Base-by-base conservation (phyloP, 2,329 filamentous ascomycete genomes). In the Botrytis elliptica region DNA sequence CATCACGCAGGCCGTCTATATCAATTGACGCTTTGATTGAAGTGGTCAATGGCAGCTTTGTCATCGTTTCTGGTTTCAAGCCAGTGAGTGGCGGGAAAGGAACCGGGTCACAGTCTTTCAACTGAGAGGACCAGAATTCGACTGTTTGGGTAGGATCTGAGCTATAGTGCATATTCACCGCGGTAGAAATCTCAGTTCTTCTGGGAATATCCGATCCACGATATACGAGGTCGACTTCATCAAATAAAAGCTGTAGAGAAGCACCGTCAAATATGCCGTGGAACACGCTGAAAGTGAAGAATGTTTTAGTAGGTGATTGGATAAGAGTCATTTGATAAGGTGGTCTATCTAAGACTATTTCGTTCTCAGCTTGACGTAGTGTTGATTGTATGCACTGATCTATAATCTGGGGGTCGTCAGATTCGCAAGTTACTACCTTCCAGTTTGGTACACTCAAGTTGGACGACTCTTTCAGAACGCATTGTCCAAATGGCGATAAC, bases 401-500 rank as follows among this genome's bases (percentile, higher is more conserved):
- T 3, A 60, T n/a, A 4, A 29, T 4, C 10, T 60, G 16, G 18
- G 8, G n/a, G 25, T 70, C 52, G 18, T 46, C 52, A 6, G 67
- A 57, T 22, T 60, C 52, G 9, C 40, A 40, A 57, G 52, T 9
- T 60, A 42, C 49, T 18, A 46, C 8, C n/a, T 59, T 60, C 33
- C 67, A 70, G 38, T 16, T 40, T 70, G 25, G 49, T 18, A 40
- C 25, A 40, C 8, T 29, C 25, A 70, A 33, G 20, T 18, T n/a
- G 18, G 49, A 70, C 10, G 36, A 55, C 33, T 59, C 49, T 22
- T 70, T 29, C 16, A 70, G 67, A 42, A 70, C 42, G 33, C 67
- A 70, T 42, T 70, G 67, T 29, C 38, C 67, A 36, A 70, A 70
- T n/a, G 67, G 67, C 18, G 67, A 40, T 59, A 60, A n/a, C 8